Percentiles rank a stretch among this genome's conserved stretches.
phyloP scores from a whole-genome alignment of 148 eudicot species.

The Vaccinium vitisidaea region DNA sequence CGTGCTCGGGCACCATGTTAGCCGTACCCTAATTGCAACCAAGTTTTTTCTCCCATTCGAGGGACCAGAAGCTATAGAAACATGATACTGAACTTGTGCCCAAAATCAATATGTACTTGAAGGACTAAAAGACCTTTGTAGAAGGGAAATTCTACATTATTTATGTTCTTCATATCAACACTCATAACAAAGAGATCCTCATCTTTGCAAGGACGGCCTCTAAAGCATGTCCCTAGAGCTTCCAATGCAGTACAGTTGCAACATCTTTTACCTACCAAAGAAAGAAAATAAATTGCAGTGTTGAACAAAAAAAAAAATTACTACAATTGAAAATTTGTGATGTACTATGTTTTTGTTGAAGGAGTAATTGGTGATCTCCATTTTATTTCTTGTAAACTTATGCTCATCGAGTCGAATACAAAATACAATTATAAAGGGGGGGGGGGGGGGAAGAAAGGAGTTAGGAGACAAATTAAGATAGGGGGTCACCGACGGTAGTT shows the following conservation, averaged over 20 bases:
- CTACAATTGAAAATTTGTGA: background rate
- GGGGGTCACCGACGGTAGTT: conserved; percentile 17
- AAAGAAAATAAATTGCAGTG: conserved; percentile 6
- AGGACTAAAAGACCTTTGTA: background rate
- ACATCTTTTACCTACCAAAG: conserved; percentile 85
- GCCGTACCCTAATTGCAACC: too few relatives aligned
- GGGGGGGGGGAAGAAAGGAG: background rate
- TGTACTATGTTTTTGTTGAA: background rate
- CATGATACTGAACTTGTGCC: too few relatives aligned
- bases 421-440: conserved; percentile 9
- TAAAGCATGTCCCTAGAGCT: conserved; percentile 47
- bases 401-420: conserved; percentile 25
- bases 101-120: background rate
- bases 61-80: too few relatives aligned
- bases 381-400: conserved; percentile 16
- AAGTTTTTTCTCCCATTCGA: too few relatives aligned
- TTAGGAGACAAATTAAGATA: conserved; percentile 16
- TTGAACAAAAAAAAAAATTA: conserved; percentile 17
- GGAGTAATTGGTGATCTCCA: conserved; percentile 16
- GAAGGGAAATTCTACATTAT: background rate
- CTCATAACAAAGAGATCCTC: background rate
- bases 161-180: background rate
- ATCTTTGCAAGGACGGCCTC: conserved; percentile 28
- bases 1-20: too few relatives aligned
- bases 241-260: conserved; percentile 85